A percentile compares a stretch with the other conserved stretches of the same genome.
phyloP scores from a whole-genome alignment of 1,139 yeast genomes.

The Saccharomyces hybrid region DNA sequence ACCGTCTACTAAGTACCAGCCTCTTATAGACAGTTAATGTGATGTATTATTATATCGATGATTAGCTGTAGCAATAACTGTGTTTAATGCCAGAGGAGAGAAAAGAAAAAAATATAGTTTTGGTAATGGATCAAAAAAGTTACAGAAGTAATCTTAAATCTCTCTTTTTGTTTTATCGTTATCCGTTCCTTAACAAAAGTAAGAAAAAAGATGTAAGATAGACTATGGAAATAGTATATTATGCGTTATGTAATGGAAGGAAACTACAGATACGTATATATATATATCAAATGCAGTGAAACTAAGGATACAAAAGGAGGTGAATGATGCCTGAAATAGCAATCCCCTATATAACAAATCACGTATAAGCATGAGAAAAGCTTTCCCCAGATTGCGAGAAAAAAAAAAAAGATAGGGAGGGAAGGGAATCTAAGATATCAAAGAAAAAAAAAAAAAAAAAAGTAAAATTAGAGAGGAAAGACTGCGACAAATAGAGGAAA shows the following conservation, averaged over 20 bases:
- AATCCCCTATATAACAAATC: not conserved
- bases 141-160: not conserved
- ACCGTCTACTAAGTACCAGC: not conserved
- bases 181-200: not conserved
- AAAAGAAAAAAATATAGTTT: not conserved
- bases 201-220: not conserved
- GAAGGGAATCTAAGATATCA: not conserved
- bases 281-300: not conserved
- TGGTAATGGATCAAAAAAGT: not conserved
- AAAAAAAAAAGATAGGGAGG: not conserved
- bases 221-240: not conserved
- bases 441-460: not conserved
- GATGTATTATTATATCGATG: not conserved
- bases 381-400: conserved; percentile 2
- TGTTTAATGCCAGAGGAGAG: not conserved
- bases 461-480: not conserved
- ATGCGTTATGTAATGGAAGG: not conserved
- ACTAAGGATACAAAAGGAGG: not conserved
- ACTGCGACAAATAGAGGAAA: not conserved
- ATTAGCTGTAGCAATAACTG: not conserved
- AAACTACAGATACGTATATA: not conserved
- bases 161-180: not conserved
- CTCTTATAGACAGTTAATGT: not conserved
- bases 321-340: not conserved
- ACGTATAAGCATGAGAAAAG: not conserved